Conservation (phyloP, 2,329 filamentous ascomycete genomes). For the Diplodia sapinea region DNA sequence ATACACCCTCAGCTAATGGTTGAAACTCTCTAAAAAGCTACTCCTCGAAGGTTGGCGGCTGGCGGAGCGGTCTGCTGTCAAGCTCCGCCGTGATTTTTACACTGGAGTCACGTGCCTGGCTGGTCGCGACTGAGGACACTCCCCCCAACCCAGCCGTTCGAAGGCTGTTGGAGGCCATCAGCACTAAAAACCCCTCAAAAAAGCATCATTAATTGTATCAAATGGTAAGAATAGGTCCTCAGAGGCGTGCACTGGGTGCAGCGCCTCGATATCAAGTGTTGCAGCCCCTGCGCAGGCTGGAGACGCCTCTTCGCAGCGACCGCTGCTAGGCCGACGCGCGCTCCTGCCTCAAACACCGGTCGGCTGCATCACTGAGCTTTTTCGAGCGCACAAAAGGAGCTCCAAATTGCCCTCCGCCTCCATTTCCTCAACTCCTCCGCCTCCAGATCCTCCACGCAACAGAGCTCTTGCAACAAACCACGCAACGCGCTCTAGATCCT, state of each 20-base stretch:
- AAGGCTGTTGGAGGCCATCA: background rate
- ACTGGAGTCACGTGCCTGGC: background rate
- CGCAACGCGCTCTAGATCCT: background rate
- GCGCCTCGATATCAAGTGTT: background rate
- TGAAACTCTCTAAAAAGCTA: rapidly evolving
- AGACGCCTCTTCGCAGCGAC: background rate
- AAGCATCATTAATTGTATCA: background rate
- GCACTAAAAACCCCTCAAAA: background rate
- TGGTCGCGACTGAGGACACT: background rate
- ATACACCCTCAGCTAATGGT: rapidly evolving
- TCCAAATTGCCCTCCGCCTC: background rate
- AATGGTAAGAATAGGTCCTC: background rate
- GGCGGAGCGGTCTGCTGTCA: background rate
- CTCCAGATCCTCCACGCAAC: background rate
- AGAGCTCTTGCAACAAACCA: background rate
- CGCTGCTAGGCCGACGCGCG: background rate
- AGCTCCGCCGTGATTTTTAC: background rate
- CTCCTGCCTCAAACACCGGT: background rate
- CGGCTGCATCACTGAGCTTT: background rate
- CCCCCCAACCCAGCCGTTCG: background rate
- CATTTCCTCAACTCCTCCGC: background rate
- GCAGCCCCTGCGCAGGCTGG: background rate
- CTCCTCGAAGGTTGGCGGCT: background rate
- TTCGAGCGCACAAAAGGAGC: background rate
- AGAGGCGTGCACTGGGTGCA: background rate